phyloP scores from a whole-genome alignment of 208 protist species.

The Acanthamoeba healyi region DNA sequence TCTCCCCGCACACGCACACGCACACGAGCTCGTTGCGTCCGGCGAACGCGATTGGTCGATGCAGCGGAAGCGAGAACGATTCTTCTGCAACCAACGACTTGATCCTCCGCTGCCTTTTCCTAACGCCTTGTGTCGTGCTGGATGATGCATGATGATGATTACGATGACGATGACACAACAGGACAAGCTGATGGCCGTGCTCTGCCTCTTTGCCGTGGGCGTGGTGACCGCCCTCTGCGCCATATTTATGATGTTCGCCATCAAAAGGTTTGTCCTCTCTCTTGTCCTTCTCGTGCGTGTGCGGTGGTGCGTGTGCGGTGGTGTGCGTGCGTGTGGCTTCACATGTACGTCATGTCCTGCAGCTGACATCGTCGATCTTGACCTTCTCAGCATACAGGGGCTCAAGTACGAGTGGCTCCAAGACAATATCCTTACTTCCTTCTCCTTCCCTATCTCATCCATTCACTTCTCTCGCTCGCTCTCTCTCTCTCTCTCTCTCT shows the following conservation, averaged over 20 bases:
- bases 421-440: constrained; percentile 9
- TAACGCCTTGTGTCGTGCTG: not conserved
- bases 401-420: constrained; percentile 55
- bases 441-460: not conserved
- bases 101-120: not conserved
- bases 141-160: not conserved
- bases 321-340: not conserved
- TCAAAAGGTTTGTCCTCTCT: not conserved
- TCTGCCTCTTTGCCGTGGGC: constrained; percentile 3
- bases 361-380: not conserved
- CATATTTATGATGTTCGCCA: constrained; percentile 46
- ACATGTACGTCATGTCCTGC: no score
- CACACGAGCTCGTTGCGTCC: no score
- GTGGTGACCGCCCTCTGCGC: constrained; percentile 38
- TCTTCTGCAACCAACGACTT: no score
- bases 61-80: no score
- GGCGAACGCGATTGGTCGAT: not conserved
- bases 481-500: no score
- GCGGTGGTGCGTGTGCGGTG: not conserved
- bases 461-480: not conserved
- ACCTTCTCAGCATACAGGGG: not conserved
- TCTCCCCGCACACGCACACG: no score
- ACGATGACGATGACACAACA: not conserved
- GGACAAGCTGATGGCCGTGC: constrained; percentile 42
- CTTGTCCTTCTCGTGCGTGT: not conserved